A percentile compares a stretch with the other conserved stretches of the same genome.
Evolutionary conservation across 108 stramenopile species (phyloP).

Genomic region (Fragilaria radians): DNA sequence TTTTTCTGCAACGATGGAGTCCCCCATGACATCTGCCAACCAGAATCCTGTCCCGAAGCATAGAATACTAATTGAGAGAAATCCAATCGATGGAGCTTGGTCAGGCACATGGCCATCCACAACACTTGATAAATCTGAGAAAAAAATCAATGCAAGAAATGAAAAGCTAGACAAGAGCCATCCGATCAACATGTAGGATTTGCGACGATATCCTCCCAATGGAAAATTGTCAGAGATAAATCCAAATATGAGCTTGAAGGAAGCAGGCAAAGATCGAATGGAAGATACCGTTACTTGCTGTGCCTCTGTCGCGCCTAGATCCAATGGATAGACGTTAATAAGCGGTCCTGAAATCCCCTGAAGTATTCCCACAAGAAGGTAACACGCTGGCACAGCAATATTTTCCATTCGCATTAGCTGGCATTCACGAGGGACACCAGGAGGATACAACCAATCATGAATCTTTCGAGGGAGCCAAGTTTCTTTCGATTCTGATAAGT

Average conservation of each 20-base stretch:
- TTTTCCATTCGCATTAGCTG: conserved; percentile 58
- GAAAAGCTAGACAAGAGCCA: conserved; percentile 44
- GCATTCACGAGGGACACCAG: conserved; percentile 24
- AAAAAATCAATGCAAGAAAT: conserved; percentile 33
- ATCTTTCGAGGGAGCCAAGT: background rate
- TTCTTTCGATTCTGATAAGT: background rate
- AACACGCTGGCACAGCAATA: conserved; percentile 64
- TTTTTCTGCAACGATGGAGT: conserved; percentile 69
- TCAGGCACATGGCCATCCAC: conserved; percentile 10
- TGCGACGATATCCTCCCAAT: conserved; percentile 51
- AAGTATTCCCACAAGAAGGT: conserved; percentile 51
- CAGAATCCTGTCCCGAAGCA: conserved; percentile 64
- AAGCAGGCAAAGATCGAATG: conserved; percentile 45
- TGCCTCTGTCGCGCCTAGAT: conserved; percentile 59
- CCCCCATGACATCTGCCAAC: conserved; percentile 77
- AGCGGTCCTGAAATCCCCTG: conserved; percentile 60
- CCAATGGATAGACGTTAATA: conserved; percentile 66
- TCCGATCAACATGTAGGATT: conserved; percentile 77
- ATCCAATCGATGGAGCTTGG: conserved; percentile 32
- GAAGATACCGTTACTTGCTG: conserved; percentile 53
- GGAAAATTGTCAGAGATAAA: conserved; percentile 59
- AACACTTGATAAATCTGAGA: conserved; percentile 25
- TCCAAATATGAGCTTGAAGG: conserved; percentile 65
- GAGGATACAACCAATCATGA: conserved; percentile 28
- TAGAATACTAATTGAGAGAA: conserved; percentile 24